phyloP scores from a whole-genome alignment of 139 green algal species.

The Zygnema cylindricum region DNA sequence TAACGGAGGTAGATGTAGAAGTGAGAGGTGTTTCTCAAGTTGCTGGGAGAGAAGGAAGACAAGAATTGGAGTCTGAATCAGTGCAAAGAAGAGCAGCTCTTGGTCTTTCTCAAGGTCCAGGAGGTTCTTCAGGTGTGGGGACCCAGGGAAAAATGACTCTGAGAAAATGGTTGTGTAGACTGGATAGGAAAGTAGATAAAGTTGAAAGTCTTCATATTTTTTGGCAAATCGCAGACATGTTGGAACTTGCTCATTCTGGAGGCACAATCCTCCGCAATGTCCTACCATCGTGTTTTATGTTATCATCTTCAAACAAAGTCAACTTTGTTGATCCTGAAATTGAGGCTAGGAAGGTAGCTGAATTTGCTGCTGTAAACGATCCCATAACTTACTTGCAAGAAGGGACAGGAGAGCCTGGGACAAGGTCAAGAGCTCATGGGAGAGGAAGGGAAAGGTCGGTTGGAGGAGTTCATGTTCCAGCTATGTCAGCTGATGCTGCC shows the following conservation, averaged over 20 bases:
- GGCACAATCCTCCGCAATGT: neutral
- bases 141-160: constrained; percentile 19
- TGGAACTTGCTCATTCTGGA: constrained; percentile 27
- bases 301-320: constrained; percentile 28
- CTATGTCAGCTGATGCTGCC: neutral
- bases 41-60: neutral
- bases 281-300: constrained; percentile 22
- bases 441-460: constrained; percentile 10
- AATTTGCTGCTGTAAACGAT: too few relatives aligned
- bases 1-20: too few relatives aligned
- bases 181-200: constrained; percentile 15
- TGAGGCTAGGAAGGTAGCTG: neutral
- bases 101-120: neutral
- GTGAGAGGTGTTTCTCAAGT: neutral
- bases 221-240: constrained; percentile 49
- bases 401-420: neutral
- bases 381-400: neutral
- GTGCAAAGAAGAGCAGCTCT: neutral
- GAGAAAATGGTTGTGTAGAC: constrained; percentile 41
- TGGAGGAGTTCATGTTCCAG: neutral
- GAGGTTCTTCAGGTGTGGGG: neutral
- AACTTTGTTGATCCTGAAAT: neutral
- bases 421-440: neutral
- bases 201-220: constrained; percentile 53
- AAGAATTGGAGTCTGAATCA: neutral